Evolutionary conservation across 176 grass and related monocot genomes (phyloP).

Genomic region (bread wheat (Triticum aestivum)): DNA sequence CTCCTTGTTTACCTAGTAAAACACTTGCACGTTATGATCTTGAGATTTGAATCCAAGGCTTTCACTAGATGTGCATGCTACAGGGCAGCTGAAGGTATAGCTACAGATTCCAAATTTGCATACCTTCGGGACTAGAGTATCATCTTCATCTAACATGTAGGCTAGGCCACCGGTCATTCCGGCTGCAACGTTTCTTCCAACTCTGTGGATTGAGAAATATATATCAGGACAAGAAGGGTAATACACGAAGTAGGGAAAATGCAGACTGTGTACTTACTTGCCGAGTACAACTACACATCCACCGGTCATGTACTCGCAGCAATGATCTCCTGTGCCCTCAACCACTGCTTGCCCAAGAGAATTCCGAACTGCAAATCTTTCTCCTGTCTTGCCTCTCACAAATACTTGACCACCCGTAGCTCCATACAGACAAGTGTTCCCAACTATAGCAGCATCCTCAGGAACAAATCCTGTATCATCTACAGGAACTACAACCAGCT

Average conservation of each 20-base stretch:
- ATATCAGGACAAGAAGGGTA: slow-evolving; percentile 8
- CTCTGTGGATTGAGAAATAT: slow-evolving; percentile 55
- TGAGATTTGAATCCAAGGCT: background rate
- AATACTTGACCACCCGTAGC: slow-evolving; percentile 98
- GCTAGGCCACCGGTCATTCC: slow-evolving; percentile 99
- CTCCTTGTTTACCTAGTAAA: slow-evolving; percentile 91
- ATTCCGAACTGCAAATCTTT: slow-evolving; percentile 97
- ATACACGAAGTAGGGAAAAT: background rate
- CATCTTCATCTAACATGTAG: slow-evolving; percentile 98
- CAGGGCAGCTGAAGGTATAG: background rate
- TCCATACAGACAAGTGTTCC: slow-evolving; percentile 99
- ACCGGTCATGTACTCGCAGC: slow-evolving; percentile 99
- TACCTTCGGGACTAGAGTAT: slow-evolving; percentile 87
- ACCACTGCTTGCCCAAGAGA: slow-evolving; percentile 95
- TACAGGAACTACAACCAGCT: slow-evolving; percentile 86
- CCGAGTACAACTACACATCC: slow-evolving; percentile 98
- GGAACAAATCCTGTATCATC: slow-evolving; percentile 84
- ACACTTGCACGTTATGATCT: slow-evolving; percentile 18
- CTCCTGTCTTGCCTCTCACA: slow-evolving; percentile 93
- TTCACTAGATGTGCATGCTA: background rate
- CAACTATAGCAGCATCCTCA: slow-evolving; percentile 97
- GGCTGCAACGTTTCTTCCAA: slow-evolving; percentile 97
- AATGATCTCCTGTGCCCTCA: slow-evolving; percentile 99
- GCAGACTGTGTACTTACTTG: slow-evolving; percentile 65
- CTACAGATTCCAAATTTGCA: slow-evolving; percentile 22